A percentile compares a stretch with the other conserved stretches of the same genome.
Evolutionary conservation across 2,329 filamentous ascomycete species (phyloP).

Genomic region (Ambrosiella xylebori): DNA sequence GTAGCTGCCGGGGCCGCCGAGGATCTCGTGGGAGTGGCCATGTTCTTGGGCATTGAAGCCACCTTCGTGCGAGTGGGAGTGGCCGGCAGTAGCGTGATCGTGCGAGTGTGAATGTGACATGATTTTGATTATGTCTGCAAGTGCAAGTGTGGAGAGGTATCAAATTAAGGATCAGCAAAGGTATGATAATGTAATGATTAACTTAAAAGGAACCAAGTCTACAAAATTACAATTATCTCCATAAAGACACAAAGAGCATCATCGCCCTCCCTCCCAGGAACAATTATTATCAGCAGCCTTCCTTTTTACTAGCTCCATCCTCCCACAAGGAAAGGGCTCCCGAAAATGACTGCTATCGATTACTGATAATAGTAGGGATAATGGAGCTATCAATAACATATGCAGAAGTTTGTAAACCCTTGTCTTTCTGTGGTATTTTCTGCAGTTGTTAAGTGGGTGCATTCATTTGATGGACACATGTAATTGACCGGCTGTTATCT

Average conservation of each 20-base stretch:
- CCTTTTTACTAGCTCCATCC: too few relatives aligned
- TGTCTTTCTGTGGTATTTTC: too few relatives aligned
- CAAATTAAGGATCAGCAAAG: background rate
- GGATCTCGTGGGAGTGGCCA: constrained; percentile 89
- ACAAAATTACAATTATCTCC: too few relatives aligned
- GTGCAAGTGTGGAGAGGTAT: background rate
- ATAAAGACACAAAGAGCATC: too few relatives aligned
- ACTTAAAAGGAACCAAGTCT: background rate
- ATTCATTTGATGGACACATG: too few relatives aligned
- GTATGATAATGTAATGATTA: background rate
- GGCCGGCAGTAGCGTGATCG: constrained; percentile 13
- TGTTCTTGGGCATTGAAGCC: constrained; percentile 46
- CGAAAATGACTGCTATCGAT: background rate
- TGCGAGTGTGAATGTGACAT: constrained; percentile 9
- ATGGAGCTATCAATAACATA: too few relatives aligned
- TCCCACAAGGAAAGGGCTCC: background rate
- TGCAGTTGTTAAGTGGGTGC: too few relatives aligned
- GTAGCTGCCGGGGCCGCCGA: constrained; percentile 83
- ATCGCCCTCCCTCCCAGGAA: background rate
- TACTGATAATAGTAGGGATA: background rate
- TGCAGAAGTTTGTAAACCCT: too few relatives aligned
- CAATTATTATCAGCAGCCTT: background rate
- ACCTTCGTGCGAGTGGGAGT: constrained; percentile 35
- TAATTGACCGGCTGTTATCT: too few relatives aligned
- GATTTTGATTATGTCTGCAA: background rate